Conservation (phyloP, 192 early-diverging fungal genomes). For the Backusella liffmaniae region DNA sequence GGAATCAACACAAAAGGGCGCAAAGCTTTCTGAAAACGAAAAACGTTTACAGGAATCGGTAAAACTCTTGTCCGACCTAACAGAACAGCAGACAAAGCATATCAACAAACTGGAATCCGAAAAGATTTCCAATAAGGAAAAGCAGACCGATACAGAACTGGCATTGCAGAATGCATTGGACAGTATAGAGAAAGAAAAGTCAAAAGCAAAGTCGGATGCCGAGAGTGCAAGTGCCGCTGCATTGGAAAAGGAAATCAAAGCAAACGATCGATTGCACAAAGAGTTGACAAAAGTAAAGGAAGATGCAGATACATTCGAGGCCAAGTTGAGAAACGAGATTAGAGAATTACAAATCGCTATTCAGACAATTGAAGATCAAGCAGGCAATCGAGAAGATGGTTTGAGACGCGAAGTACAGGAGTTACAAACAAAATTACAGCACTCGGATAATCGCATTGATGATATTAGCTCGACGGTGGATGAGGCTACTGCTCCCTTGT, state of each 20-base stretch:
- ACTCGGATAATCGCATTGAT: conserved; percentile 38
- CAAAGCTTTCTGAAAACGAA: conserved; percentile 39
- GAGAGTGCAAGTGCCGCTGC: conserved; percentile 40
- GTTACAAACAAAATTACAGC: conserved; percentile 43
- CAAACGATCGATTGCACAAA: conserved; percentile 43
- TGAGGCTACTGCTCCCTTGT: conserved; percentile 42
- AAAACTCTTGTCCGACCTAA: conserved; percentile 22
- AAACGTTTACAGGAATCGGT: conserved; percentile 33
- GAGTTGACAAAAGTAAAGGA: conserved; percentile 36
- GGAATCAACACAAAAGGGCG: conserved; percentile 49
- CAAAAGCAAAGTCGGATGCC: conserved; percentile 27
- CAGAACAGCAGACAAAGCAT: conserved; percentile 32
- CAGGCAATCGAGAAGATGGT: conserved; percentile 43
- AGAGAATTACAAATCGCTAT: conserved; percentile 46
- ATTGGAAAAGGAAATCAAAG: conserved; percentile 46
- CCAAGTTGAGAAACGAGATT: conserved; percentile 33
- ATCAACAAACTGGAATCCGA: conserved; percentile 30
- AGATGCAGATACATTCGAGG: conserved; percentile 32
- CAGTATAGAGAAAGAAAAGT: conserved; percentile 15
- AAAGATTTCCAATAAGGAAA: background rate
- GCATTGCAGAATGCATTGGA: background rate
- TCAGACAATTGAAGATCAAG: conserved; percentile 39
- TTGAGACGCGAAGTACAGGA: conserved; percentile 33
- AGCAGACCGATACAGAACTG: conserved; percentile 7
- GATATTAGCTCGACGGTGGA: conserved; percentile 39